Conservation (phyloP, 768 basidiomycete genomes). For the Trametes punicea region DNA sequence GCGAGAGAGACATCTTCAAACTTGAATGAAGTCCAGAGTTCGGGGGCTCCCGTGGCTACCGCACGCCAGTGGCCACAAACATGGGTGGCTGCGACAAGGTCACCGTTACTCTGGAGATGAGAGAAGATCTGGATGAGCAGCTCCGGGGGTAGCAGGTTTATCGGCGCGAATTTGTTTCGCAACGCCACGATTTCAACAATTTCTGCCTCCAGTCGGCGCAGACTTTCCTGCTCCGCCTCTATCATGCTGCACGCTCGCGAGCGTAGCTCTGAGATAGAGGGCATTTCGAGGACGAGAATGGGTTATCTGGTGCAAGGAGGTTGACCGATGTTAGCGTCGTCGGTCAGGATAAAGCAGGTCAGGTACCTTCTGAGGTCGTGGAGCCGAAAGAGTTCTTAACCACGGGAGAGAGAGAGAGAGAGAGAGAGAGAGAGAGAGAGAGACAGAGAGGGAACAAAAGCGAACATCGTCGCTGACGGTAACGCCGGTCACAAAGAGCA, state of each 20-base stretch:
- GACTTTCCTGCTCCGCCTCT: not conserved
- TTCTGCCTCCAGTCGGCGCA: not conserved
- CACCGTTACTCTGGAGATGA: not conserved
- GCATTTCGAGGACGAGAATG: no score
- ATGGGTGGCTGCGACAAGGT: not conserved
- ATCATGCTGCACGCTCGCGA: not conserved
- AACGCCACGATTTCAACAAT: not conserved
- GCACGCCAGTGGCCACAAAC: slow-evolving; percentile 5
- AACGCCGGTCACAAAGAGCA: no score
- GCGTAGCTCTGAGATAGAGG: not conserved
- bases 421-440: no score
- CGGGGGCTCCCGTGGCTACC: not conserved
- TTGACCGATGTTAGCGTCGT: no score
- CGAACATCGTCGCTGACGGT: no score
- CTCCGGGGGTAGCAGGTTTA: not conserved
- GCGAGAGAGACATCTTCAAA: not conserved
- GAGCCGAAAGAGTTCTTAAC: no score
- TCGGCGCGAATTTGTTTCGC: not conserved
- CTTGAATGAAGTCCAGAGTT: not conserved
- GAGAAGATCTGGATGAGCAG: not conserved
- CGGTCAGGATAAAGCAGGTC: no score
- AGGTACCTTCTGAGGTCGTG: no score
- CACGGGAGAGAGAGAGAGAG: no score
- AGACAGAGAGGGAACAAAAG: no score
- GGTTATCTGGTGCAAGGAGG: no score